A percentile compares a stretch with the other conserved stretches of the same genome.
phyloP scores from a whole-genome alignment of 2,329 filamentous ascomycete species.

The Pseudogymnoascus sp. region DNA sequence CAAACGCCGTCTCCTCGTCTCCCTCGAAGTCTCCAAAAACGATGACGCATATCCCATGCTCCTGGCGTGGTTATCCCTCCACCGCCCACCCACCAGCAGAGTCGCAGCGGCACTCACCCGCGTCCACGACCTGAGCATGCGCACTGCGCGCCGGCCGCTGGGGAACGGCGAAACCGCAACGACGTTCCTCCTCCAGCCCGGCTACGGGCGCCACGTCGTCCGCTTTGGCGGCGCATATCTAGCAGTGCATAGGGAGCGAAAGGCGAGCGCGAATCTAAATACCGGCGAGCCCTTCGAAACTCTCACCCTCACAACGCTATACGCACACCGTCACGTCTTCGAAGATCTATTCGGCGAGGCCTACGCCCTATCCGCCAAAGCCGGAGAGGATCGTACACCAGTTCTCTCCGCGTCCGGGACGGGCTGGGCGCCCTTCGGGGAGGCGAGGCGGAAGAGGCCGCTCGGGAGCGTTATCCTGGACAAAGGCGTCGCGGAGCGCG shows the following conservation, averaged over 20 bases:
- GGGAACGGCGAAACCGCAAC: constrained; percentile 62
- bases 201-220: constrained; percentile 81
- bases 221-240: constrained; percentile 84
- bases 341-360: constrained; percentile 85
- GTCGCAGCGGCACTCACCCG: constrained; percentile 50
- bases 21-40: constrained; percentile 90
- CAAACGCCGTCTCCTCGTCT: constrained; percentile 79
- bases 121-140: constrained; percentile 52
- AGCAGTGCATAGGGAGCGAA: constrained; percentile 76
- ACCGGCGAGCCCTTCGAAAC: constrained; percentile 92
- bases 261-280: constrained; percentile 69
- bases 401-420: constrained; percentile 82
- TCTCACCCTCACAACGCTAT: constrained; percentile 83
- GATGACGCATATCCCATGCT: constrained; percentile 94
- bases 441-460: constrained; percentile 78
- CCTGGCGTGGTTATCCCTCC: constrained; percentile 84
- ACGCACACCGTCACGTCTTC: constrained; percentile 81
- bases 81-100: constrained; percentile 58
- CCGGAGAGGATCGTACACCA: constrained; percentile 84
- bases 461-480: constrained; percentile 83
- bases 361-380: constrained; percentile 67
- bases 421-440: constrained; percentile 78
- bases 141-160: constrained; percentile 53
- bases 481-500: constrained; percentile 70
- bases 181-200: constrained; percentile 81